Conservation (phyloP, 2,329 filamentous ascomycete species). For the Ceratocystis ficicola region DNA sequence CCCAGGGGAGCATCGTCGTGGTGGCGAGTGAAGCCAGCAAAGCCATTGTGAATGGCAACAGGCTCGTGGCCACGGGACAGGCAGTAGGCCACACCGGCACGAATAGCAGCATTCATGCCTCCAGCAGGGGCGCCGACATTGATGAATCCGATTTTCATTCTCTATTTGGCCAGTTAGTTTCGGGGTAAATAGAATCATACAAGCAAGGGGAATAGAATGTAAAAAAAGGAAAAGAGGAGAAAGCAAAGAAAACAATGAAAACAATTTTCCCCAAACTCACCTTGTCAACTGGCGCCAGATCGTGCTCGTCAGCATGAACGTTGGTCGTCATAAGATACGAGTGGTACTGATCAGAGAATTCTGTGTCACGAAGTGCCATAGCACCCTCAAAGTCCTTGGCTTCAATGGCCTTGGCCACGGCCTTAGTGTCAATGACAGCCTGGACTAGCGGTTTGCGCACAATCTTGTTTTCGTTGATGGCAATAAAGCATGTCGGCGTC, state of each 20-base stretch:
- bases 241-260: neutral
- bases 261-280: conserved; percentile 39
- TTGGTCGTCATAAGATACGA: conserved; percentile 87
- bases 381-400: conserved; percentile 75
- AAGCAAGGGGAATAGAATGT: neutral
- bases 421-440: conserved; percentile 75
- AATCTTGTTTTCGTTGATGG: conserved; percentile 96
- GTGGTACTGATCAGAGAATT: conserved; percentile 85
- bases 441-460: conserved; percentile 78
- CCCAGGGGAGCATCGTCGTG: conserved; percentile 71
- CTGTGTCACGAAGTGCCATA: conserved; percentile 78
- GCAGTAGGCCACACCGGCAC: conserved; percentile 88
- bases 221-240: neutral
- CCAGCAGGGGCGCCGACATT: conserved; percentile 93
- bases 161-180: conserved; percentile 34
- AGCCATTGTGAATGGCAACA: conserved; percentile 89
- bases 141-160: conserved; percentile 88
- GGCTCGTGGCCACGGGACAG: conserved; percentile 83
- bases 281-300: conserved; percentile 54
- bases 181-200: conserved; percentile 24
- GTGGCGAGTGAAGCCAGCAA: conserved; percentile 84
- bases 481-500: conserved; percentile 86
- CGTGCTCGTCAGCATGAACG: conserved; percentile 55
- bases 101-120: conserved; percentile 94
- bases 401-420: conserved; percentile 69